Percentiles rank a stretch among this genome's conserved stretches.
Conservation (phyloP, 805 yeast genomes). For the Lipomyces yamanashiensis region DNA sequence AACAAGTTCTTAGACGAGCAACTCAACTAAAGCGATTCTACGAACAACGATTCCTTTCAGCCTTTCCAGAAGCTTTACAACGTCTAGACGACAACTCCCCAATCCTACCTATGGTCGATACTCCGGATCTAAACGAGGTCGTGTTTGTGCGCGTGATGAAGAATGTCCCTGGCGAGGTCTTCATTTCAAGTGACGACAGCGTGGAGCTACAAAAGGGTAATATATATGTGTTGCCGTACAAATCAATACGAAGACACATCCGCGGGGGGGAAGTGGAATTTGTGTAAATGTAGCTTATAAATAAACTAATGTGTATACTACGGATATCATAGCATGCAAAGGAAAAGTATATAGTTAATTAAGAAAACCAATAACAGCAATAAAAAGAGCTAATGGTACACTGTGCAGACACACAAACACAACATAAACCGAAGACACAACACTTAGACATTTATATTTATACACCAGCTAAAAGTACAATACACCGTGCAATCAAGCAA, state of each 20-base stretch:
- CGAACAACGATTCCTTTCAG: constrained; percentile 65
- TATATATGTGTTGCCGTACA: constrained; percentile 75
- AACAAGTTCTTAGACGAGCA: constrained; percentile 19
- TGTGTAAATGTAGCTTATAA: constrained; percentile 10
- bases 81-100: constrained; percentile 77
- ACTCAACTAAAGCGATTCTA: constrained; percentile 56
- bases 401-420: background rate
- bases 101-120: constrained; percentile 72
- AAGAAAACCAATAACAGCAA: background rate
- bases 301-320: background rate
- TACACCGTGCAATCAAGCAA: background rate
- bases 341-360: background rate
- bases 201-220: constrained; percentile 65
- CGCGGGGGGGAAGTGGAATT: constrained; percentile 43
- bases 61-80: constrained; percentile 70
- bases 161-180: constrained; percentile 49
- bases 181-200: constrained; percentile 55
- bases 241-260: constrained; percentile 52
- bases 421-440: background rate
- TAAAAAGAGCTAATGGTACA: constrained; percentile 1
- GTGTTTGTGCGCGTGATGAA: constrained; percentile 70
- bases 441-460: background rate
- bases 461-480: constrained; percentile 4
- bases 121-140: constrained; percentile 75
- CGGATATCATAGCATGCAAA: background rate